Evolutionary conservation across 768 basidiomycete genomes (phyloP).

Genomic region (Termitomyces heimii): DNA sequence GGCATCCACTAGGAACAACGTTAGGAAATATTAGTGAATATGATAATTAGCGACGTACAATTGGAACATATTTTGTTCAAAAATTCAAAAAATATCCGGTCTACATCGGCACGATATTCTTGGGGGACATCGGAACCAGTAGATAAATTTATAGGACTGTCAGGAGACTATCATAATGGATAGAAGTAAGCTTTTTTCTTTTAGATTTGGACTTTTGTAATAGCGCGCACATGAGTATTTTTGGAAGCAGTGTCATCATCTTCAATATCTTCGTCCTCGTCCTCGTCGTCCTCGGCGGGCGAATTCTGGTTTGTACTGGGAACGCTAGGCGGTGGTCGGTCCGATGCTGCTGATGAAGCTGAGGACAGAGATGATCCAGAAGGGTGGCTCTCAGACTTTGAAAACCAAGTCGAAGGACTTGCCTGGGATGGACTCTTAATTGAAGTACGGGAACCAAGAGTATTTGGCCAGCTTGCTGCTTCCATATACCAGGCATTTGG

Average conservation of each 20-base stretch:
- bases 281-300: conserved; percentile 39
- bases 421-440: not conserved
- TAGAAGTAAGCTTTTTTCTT: conserved; percentile 2
- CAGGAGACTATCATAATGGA: conserved; percentile 19
- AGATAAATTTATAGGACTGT: conserved; percentile 22
- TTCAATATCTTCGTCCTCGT: conserved; percentile 31
- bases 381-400: conserved; percentile 11
- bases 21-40: conserved; percentile 13
- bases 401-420: conserved; percentile 13
- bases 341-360: conserved; percentile 19
- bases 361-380: conserved; percentile 19
- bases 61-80: conserved; percentile 87
- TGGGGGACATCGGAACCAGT: conserved; percentile 56
- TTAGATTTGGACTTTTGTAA: not conserved
- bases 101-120: conserved; percentile 78
- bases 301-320: conserved; percentile 32
- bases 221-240: conserved; percentile 12
- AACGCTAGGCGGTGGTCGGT: conserved; percentile 17
- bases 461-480: conserved; percentile 16
- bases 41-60: conserved; percentile 39
- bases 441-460: conserved; percentile 2
- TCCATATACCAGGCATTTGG: conserved; percentile 30
- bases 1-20: conserved; percentile 64
- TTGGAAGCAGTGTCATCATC: conserved; percentile 23
- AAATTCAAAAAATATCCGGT: conserved; percentile 88